These are phyloP conservation scores for Paradendryphiella salina DNA, from an alignment of 2,329 filamentous ascomycete species.

Conservation along the genomic window DNA sequence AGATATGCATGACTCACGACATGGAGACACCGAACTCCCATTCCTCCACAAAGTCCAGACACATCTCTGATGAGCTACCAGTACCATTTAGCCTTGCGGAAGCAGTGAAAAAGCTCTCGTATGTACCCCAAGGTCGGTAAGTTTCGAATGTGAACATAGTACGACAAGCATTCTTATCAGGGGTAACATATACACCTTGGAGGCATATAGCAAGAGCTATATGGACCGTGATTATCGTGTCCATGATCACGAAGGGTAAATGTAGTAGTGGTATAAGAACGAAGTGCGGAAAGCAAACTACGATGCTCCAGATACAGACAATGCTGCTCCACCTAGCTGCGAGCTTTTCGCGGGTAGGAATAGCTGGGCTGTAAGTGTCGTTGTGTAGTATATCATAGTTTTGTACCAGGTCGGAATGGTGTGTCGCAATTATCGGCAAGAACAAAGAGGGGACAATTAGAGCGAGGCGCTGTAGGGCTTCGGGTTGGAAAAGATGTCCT, in stretches of 20 bases:
- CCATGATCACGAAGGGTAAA: constrained; percentile 12
- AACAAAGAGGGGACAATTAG: constrained; percentile 2
- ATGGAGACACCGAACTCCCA: constrained; percentile 28
- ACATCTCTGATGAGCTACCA: constrained; percentile 23
- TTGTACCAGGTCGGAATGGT: constrained; percentile 13
- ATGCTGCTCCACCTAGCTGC: constrained; percentile 12
- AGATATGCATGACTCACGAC: constrained; percentile 14
- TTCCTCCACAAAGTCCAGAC: constrained; percentile 27
- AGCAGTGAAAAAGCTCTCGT: constrained; percentile 37
- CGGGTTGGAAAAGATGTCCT: too few relatives aligned
- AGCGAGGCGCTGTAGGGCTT: background rate
- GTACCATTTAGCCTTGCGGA: constrained; percentile 30
- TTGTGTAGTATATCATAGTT: constrained; percentile 15
- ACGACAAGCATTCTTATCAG: constrained; percentile 2
- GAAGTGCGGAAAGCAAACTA: constrained; percentile 3
- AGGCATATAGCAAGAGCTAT: constrained; percentile 7
- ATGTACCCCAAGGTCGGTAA: constrained; percentile 17
- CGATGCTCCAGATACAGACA: constrained; percentile 9
- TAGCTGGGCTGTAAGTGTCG: constrained; percentile 14
- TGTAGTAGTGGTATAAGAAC: constrained; percentile 12
- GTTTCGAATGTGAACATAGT: background rate
- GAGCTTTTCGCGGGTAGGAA: constrained; percentile 14
- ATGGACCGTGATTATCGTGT: constrained; percentile 10
- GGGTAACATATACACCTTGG: constrained; percentile 17
- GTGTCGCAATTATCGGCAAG: background rate